These are phyloP conservation scores for Phallus indusiatus DNA, from an alignment of 768 basidiomycete species.

Conservation along the genomic window DNA sequence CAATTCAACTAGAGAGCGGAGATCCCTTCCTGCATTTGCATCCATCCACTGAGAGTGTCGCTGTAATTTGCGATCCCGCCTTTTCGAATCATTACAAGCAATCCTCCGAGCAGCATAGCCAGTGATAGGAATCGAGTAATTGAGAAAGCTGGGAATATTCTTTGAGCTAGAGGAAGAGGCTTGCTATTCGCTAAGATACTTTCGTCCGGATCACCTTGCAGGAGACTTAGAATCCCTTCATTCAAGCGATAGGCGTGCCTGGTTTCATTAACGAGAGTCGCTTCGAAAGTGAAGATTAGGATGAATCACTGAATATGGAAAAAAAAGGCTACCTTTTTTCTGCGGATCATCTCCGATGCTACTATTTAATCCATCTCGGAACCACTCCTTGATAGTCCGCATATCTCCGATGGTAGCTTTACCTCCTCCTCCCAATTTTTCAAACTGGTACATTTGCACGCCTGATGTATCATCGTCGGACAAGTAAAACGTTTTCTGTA, in stretches of 20 bases:
- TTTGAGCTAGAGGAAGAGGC: no score
- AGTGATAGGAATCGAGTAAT: no score
- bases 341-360: conserved; percentile 33
- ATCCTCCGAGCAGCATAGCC: no score
- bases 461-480: conserved; percentile 43
- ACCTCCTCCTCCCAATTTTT: conserved; percentile 39
- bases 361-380: conserved; percentile 43
- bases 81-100: no score
- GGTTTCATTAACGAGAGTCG: conserved; percentile 37
- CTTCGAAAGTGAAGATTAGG: conserved; percentile 19
- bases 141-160: no score
- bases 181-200: no score
- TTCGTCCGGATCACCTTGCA: conserved; percentile 12
- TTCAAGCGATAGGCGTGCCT: conserved; percentile 41
- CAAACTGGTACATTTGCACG: conserved; percentile 60
- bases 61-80: no score
- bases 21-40: no score
- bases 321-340: conserved; percentile 30
- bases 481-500: conserved; percentile 61
- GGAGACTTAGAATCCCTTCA: conserved; percentile 32
- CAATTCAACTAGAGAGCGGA: no score
- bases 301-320: neutral
- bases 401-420: conserved; percentile 47
- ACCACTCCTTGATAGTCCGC: conserved; percentile 69
- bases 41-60: no score